These are phyloP conservation scores for Thinopyrum elongatum DNA, from an alignment of 176 grass and related monocot genomes.

Conservation along the genomic window DNA sequence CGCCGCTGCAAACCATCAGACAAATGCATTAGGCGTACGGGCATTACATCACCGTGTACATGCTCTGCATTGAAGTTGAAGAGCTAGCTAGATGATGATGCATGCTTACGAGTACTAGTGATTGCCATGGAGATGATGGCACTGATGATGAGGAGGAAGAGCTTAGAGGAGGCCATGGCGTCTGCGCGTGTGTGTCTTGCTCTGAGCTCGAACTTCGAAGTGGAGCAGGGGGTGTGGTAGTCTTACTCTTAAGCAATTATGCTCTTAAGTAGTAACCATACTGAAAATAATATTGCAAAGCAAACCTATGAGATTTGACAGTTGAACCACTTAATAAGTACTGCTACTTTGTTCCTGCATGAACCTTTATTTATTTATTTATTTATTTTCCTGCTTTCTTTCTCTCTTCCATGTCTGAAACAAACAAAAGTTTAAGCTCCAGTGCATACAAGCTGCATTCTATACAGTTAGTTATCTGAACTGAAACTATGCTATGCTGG, in stretches of 20 bases:
- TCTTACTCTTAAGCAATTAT: constrained; percentile 16
- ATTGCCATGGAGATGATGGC: constrained; percentile 15
- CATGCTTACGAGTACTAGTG: neutral
- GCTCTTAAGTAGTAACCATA: neutral
- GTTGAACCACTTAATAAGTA: neutral
- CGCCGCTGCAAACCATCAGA: neutral
- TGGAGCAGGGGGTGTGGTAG: neutral
- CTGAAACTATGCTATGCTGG: neutral
- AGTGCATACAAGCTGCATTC: neutral
- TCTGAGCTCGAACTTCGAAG: neutral
- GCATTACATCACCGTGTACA: neutral
- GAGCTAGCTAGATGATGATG: neutral
- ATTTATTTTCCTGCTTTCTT: neutral
- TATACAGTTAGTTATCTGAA: neutral
- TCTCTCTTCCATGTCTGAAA: neutral
- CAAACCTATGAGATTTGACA: neutral
- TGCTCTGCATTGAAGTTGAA: neutral
- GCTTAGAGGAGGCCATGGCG: neutral
- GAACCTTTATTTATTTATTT: neutral
- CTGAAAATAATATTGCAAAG: neutral
- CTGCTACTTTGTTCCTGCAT: neutral
- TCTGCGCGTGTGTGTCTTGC: neutral
- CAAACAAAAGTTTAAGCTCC: neutral
- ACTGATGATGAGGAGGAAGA: constrained; percentile 9
- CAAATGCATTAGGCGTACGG: neutral